A percentile compares a stretch with the other conserved stretches of the same genome.
phyloP scores from a whole-genome alignment of 2,329 filamentous ascomycete genomes.

The Scytalidium lignicola region DNA sequence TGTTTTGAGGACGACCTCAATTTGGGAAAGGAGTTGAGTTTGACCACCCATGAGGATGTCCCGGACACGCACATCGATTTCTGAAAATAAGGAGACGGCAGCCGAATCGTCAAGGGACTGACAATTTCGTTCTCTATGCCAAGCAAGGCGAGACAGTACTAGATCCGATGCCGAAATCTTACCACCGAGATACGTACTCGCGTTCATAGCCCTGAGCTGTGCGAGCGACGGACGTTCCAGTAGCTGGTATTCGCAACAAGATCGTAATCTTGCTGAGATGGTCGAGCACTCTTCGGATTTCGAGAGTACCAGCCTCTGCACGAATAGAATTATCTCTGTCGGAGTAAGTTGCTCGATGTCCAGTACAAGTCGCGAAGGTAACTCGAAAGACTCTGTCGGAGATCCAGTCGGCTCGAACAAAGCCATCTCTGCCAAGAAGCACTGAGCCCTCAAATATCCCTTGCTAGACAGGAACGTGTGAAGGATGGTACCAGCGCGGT shows the following conservation, averaged over 20 bases:
- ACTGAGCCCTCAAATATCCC: too few relatives aligned
- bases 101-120: constrained; percentile 27
- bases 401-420: too few relatives aligned
- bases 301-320: constrained; percentile 29
- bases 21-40: constrained; percentile 17
- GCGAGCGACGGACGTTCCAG: constrained; percentile 32
- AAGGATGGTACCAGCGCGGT: too few relatives aligned
- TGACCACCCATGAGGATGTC: constrained; percentile 13
- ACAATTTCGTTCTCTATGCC: constrained; percentile 37
- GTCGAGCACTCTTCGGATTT: too few relatives aligned
- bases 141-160: constrained; percentile 33
- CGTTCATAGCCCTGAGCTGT: constrained; percentile 34
- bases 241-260: constrained; percentile 31
- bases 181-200: constrained; percentile 35
- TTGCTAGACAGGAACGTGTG: too few relatives aligned
- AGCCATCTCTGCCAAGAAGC: too few relatives aligned
- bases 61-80: constrained; percentile 25
- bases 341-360: constrained; percentile 38
- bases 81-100: constrained; percentile 33
- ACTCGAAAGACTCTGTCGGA: too few relatives aligned
- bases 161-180: constrained; percentile 30
- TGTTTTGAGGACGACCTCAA: constrained; percentile 26
- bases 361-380: constrained; percentile 32
- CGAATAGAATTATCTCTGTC: constrained; percentile 32
- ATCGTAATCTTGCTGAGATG: too few relatives aligned